Evolutionary conservation across 1,139 yeast genomes (phyloP).

Genomic region (Magnusiomyces fungicola): DNA sequence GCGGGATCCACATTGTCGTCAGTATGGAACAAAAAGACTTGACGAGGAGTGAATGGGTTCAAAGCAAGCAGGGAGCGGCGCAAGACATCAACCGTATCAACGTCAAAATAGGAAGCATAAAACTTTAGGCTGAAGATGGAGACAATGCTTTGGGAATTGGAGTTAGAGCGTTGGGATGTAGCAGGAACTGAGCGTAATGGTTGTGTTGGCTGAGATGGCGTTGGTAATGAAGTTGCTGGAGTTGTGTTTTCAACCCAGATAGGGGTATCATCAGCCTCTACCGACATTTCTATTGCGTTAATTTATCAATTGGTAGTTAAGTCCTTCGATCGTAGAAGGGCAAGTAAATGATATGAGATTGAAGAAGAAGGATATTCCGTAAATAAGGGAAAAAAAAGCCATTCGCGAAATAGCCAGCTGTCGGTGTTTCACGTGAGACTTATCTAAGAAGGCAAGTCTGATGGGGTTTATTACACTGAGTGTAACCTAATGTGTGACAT

Average conservation of each 20-base stretch:
- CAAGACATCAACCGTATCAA: conserved; percentile 52
- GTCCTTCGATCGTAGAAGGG: no score
- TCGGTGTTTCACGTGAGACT: no score
- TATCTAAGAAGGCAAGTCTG: no score
- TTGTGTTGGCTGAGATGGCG: neutral
- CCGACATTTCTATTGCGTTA: neutral
- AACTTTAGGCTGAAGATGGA: conserved; percentile 46
- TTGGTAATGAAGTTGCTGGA: neutral
- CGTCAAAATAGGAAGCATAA: conserved; percentile 54
- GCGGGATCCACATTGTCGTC: conserved; percentile 27
- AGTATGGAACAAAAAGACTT: conserved; percentile 22
- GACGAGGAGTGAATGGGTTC: conserved; percentile 29
- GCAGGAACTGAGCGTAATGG: neutral
- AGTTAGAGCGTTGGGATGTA: neutral
- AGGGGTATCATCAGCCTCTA: conserved; percentile 2
- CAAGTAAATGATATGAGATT: no score
- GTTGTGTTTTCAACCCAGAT: neutral
- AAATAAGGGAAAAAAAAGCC: no score
- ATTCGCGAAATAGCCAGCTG: no score
- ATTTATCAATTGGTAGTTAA: no score
- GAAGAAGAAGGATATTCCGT: no score
- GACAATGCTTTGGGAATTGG: neutral
- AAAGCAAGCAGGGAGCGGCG: conserved; percentile 33
- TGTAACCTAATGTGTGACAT: no score
- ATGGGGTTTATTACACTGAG: no score